A percentile compares a stretch with the other conserved stretches of the same genome.
phyloP scores from a whole-genome alignment of 768 basidiomycete species.

The Gloeophyllum trabeum region DNA sequence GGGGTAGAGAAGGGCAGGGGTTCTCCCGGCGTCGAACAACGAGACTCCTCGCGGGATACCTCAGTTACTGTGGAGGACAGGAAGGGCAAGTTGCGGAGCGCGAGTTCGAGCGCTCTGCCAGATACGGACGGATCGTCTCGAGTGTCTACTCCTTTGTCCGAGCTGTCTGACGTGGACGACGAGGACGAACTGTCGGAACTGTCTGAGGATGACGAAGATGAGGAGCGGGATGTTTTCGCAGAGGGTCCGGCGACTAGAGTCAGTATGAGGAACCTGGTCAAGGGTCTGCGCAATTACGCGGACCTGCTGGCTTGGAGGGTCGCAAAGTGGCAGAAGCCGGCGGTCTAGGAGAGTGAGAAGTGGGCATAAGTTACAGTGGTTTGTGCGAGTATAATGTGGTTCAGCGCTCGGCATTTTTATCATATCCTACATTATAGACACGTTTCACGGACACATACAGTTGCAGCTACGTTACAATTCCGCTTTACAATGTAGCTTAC shows the following conservation, averaged over 20 bases:
- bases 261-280: constrained; percentile 35
- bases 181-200: not conserved
- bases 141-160: constrained; percentile 11
- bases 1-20: constrained; percentile 21
- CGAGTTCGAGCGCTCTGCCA: too few relatives aligned
- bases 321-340: constrained; percentile 13
- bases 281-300: constrained; percentile 47
- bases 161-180: constrained; percentile 4
- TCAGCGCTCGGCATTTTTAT: too few relatives aligned
- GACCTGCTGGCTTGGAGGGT: constrained; percentile 48
- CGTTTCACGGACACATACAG: too few relatives aligned
- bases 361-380: too few relatives aligned
- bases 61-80: not conserved
- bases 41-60: not conserved
- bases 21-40: constrained; percentile 4
- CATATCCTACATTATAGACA: too few relatives aligned
- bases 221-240: constrained; percentile 1
- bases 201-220: too few relatives aligned
- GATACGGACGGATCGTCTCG: constrained; percentile 4
- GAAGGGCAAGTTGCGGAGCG: not conserved
- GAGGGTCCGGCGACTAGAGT: constrained; percentile 14
- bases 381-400: too few relatives aligned
- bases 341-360: too few relatives aligned
- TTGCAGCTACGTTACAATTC: too few relatives aligned
- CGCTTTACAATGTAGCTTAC: too few relatives aligned